These are phyloP conservation scores for Umbilicus rupestris DNA, from an alignment of 164 flowering plant genomes.

Conservation along the genomic window DNA sequence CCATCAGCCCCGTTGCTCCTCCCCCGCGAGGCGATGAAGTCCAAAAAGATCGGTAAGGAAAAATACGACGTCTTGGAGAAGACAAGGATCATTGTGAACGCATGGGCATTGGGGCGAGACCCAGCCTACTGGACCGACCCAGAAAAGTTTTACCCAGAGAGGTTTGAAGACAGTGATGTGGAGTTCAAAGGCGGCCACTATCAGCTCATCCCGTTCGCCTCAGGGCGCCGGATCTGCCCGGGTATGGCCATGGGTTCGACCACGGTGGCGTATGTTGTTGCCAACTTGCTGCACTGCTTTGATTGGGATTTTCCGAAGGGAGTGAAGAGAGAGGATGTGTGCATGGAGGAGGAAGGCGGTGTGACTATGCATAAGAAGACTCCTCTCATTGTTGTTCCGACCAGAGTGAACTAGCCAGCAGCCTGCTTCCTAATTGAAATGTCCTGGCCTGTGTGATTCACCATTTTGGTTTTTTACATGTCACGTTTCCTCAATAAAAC, in stretches of 20 bases:
- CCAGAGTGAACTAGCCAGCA: neutral
- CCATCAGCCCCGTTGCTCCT: constrained; percentile 16
- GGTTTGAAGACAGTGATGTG: constrained; percentile 11
- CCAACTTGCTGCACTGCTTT: constrained; percentile 19
- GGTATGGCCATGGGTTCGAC: constrained; percentile 15
- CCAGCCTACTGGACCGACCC: constrained; percentile 18
- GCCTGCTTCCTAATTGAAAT: too few relatives aligned
- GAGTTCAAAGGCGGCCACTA: constrained; percentile 12
- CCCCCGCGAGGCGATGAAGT: constrained; percentile 21
- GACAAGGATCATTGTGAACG: constrained; percentile 20
- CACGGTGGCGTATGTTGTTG: constrained; percentile 13
- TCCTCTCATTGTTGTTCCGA: constrained; percentile 8
- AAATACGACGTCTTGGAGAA: constrained; percentile 18
- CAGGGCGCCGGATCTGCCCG: constrained; percentile 24
- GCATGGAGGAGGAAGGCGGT: constrained; percentile 13
- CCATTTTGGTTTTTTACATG: neutral
- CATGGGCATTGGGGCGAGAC: constrained; percentile 28
- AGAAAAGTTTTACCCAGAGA: constrained; percentile 12
- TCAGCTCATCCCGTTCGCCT: constrained; percentile 13
- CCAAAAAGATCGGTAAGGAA: constrained; percentile 12
- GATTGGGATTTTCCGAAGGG: constrained; percentile 22
- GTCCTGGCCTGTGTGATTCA: neutral
- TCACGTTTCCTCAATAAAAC: neutral
- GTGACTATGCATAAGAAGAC: constrained; percentile 12
- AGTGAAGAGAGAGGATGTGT: constrained; percentile 12